Percentiles rank a stretch among this genome's conserved stretches.
Evolutionary conservation across 2,329 filamentous ascomycete genomes (phyloP).

Genomic region (Myriosclerotinia duriaeana): DNA sequence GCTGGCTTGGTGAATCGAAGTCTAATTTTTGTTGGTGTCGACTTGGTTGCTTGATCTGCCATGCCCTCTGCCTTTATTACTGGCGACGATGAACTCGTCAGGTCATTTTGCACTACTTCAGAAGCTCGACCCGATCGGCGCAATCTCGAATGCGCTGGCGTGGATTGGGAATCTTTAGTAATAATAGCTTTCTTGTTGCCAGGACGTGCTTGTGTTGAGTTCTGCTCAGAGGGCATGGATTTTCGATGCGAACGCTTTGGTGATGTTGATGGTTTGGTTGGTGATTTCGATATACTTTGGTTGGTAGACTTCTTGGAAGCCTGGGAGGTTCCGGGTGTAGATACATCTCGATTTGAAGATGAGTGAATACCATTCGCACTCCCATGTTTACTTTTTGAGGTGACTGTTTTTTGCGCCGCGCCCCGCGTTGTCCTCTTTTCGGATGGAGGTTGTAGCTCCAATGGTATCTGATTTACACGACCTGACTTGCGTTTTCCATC

Average conservation of each 20-base stretch:
- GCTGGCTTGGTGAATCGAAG: slow-evolving; percentile 48
- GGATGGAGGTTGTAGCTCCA: slow-evolving; percentile 52
- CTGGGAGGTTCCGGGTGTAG: slow-evolving; percentile 29
- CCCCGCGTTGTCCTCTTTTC: slow-evolving; percentile 55
- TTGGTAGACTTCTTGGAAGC: slow-evolving; percentile 28
- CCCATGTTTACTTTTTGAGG: slow-evolving; percentile 35
- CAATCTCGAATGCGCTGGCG: slow-evolving; percentile 28
- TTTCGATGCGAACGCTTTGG: slow-evolving; percentile 38
- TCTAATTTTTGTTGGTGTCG: slow-evolving; percentile 48
- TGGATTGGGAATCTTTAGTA: slow-evolving; percentile 32
- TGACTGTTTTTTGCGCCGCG: slow-evolving; percentile 42
- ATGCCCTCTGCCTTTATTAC: slow-evolving; percentile 29
- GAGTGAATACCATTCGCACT: slow-evolving; percentile 30
- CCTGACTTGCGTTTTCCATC: slow-evolving; percentile 70
- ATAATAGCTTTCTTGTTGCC: slow-evolving; percentile 29
- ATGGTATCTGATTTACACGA: slow-evolving; percentile 57
- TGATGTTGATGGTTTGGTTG: slow-evolving; percentile 33
- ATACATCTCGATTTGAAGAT: slow-evolving; percentile 29
- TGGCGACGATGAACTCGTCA: slow-evolving; percentile 22
- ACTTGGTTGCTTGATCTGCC: slow-evolving; percentile 33
- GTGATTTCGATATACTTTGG: slow-evolving; percentile 31
- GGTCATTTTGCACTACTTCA: slow-evolving; percentile 32
- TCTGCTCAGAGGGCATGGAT: slow-evolving; percentile 34
- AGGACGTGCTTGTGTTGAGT: slow-evolving; percentile 32
- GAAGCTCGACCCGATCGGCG: slow-evolving; percentile 33